Percentiles rank a stretch among this genome's conserved stretches.
These are phyloP conservation scores for Eimeria tenella DNA, from an alignment of 169 alveolate species.

Conservation along the genomic window DNA sequence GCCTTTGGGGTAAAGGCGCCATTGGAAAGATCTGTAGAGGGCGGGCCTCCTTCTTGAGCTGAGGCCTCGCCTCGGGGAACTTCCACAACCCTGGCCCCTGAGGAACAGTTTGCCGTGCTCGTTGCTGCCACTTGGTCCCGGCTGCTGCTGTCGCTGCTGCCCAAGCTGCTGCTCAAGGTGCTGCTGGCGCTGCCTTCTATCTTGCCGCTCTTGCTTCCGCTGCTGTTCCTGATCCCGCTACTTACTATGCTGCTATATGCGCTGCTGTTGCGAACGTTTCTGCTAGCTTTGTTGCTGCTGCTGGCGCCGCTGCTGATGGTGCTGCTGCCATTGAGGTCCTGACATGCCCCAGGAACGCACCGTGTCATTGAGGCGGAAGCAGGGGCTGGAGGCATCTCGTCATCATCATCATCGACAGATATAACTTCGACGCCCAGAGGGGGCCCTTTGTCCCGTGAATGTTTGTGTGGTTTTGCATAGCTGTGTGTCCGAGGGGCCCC, in stretches of 20 bases:
- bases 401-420: slow-evolving; percentile 27
- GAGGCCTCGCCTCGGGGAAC: too few species aligned
- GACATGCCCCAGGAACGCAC: neutral
- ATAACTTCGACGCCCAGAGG: neutral
- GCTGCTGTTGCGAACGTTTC: neutral
- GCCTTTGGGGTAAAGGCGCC: neutral
- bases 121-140: neutral
- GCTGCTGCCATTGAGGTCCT: neutral
- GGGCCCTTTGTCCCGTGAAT: too few species aligned
- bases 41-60: too few species aligned
- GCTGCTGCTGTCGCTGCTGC: slow-evolving; percentile 38
- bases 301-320: slow-evolving; percentile 26
- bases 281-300: slow-evolving; percentile 11
- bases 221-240: too few species aligned
- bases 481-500: neutral
- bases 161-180: neutral
- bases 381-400: neutral
- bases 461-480: neutral
- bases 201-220: neutral
- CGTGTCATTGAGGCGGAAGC: neutral
- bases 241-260: neutral
- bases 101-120: too few species aligned
- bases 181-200: neutral
- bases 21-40: neutral
- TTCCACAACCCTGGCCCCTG: too few species aligned